Base-by-base conservation (phyloP, 495 filamentous ascomycete genomes). In the Parathielavia appendiculata region DNA sequence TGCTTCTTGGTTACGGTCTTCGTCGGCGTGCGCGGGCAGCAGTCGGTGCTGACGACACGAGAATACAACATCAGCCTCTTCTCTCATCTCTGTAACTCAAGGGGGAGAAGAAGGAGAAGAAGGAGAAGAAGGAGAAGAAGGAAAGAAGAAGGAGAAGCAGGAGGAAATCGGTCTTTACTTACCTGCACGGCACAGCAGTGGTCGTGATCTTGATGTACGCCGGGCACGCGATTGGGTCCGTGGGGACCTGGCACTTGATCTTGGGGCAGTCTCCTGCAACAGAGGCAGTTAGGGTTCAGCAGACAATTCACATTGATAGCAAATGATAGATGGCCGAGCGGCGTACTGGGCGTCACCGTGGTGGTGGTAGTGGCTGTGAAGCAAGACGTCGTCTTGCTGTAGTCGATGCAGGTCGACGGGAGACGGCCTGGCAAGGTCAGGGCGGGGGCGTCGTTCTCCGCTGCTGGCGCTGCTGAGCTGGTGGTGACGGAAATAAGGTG, bases 1-100 rank as follows among this genome's bases (percentile, higher is more conserved):
- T 58, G n/a, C 11, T 51, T 40, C 14, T 50, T 64, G 17, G 66
- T 68, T 20, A 66, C 62, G 35, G 65, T 71, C 43, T 56, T 51
- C 17, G 73, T 75, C 32, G 67, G 48, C 2, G 73, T 77, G 10
- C 51, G 63, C 17, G 73, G 70, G 65, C 75, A 77, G 63, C 72
- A 76, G 59, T 71, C 66, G 26, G 69, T 73, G 30, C 71, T 69
- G 32, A n/a, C 3, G 4, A 30, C n/a, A 13, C 20, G 47, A 8
- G n/a, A 6, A 0, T 12, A 16, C 16, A 19, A 40, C 10, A n/a
- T 50, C 5, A 47, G 30, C n/a, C 19, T n/a, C 11, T 20, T 34
- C 30, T 34, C 7, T 6, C n/a, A 45, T 38, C 30, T 39, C 22
- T 52, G 9, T 30, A 20, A 2, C 22, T 19, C 10, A 14, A n/a